Base-by-base conservation (phyloP, 2,329 filamentous ascomycete genomes). In the Verticillium isaacii region DNA sequence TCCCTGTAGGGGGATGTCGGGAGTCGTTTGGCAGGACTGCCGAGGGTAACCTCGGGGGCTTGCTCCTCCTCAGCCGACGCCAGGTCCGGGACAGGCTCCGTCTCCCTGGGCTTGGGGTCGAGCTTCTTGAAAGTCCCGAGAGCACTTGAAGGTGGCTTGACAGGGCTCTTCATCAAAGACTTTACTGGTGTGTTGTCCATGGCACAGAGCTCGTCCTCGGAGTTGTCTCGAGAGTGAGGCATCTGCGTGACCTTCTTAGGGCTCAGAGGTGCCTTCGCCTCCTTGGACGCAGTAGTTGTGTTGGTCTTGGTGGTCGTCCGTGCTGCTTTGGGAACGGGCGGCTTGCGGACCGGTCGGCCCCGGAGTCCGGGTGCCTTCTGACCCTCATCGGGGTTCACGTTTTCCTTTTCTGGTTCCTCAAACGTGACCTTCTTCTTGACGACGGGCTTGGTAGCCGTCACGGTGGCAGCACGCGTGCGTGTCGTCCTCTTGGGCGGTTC, bases 191-290 rank as follows among this genome's bases (percentile, higher is more conserved):
- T 78, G 66, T 80, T 79, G 63, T 84, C 82, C 52, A 75, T 77
- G 11, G 76, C 78, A 32, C 82, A 82, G 39, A 88, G 80, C 70
- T 88, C 85, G 68, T 89, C 85, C 58, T 88, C 85, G 34, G 85
- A 86, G 32, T 70, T 68, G 59, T 83, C 82, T 65, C 74, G 73
- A 68, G 69, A 77, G 63, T 77, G 66, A 58, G 79, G 76, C 66
- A 88, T 76, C 74, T 87, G 84, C 50, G 84, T 85, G 66, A 85
- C 80, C 78, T 89, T 89, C 78, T 84, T 88, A 75, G 85, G 85
- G 74, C 85, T 88, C 60, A 89, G 75, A 37, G 86, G 85, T 61
- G 79, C 80, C 65, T 80, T 80, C 50, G 74, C 72, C 61, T 76
- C 71, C 63, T 75, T 73, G 23, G 68, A 66, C n/a, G 72, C 68